A percentile compares a stretch with the other conserved stretches of the same genome.
phyloP scores from a whole-genome alignment of 1,139 yeast species.

The Suhomyces wounanorum region DNA sequence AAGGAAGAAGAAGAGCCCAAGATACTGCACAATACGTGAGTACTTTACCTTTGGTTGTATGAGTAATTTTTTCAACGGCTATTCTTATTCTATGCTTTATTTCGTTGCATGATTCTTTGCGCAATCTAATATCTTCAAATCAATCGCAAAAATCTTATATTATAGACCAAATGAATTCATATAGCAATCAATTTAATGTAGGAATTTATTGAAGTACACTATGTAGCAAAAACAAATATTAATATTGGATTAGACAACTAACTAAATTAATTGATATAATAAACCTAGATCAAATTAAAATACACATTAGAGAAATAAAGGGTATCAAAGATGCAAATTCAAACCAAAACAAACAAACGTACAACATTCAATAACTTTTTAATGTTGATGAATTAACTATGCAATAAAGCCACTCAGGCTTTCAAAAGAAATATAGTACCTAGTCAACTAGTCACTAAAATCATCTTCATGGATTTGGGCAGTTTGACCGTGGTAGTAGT shows the following conservation, averaged over 20 bases:
- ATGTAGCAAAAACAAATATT: background rate
- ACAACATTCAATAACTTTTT: slow-evolving; percentile 5
- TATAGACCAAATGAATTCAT: background rate
- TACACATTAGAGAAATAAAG: slow-evolving; percentile 12
- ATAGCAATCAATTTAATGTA: background rate
- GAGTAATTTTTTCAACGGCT: background rate
- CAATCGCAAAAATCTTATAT: background rate
- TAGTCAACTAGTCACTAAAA: slow-evolving; percentile 32
- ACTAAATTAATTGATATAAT: background rate
- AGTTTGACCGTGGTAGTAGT: slow-evolving; percentile 31
- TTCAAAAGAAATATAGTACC: background rate
- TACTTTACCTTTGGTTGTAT: slow-evolving; percentile 29
- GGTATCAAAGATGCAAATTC: slow-evolving; percentile 11
- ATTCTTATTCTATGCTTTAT: background rate
- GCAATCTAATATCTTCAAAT: background rate
- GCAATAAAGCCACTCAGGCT: slow-evolving; percentile 2
- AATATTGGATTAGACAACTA: background rate
- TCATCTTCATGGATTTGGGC: slow-evolving; percentile 42
- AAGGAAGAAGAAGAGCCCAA: slow-evolving; percentile 85
- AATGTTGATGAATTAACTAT: slow-evolving; percentile 6
- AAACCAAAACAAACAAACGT: slow-evolving; percentile 1
- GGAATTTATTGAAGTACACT: background rate
- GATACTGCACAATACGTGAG: slow-evolving; percentile 75
- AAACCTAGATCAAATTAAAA: slow-evolving; percentile 5
- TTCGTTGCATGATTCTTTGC: background rate